Evolutionary conservation across 768 basidiomycete genomes (phyloP).

Genomic region (Trametes sanguinea): DNA sequence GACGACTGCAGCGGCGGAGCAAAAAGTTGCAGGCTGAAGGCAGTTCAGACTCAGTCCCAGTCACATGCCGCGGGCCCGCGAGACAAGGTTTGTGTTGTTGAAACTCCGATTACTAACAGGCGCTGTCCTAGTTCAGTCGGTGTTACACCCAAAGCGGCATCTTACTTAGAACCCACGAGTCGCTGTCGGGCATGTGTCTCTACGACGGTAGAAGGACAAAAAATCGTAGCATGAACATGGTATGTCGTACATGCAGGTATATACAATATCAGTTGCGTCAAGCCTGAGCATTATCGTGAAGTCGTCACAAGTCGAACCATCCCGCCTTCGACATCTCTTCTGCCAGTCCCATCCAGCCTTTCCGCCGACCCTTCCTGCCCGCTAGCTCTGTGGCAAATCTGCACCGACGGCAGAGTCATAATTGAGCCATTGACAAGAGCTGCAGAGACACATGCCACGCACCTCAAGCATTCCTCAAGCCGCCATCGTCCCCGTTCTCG

Average conservation of each 20-base stretch:
- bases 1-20: constrained; percentile 11
- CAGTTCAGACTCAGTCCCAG: constrained; percentile 16
- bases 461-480: constrained; percentile 82
- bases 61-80: not conserved
- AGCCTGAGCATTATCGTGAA: too few species aligned
- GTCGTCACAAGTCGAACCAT: constrained; percentile 57
- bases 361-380: constrained; percentile 67
- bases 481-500: constrained; percentile 59
- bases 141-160: too few species aligned
- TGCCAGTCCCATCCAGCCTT: constrained; percentile 67
- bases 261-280: too few species aligned
- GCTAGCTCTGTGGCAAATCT: constrained; percentile 87
- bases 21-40: constrained; percentile 13
- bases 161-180: too few species aligned
- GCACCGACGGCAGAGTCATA: not conserved
- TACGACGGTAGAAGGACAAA: not conserved
- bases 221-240: too few species aligned
- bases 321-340: constrained; percentile 74
- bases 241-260: too few species aligned
- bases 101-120: constrained; percentile 4
- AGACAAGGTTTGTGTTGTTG: constrained; percentile 5
- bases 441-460: constrained; percentile 16
- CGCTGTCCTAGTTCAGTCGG: not conserved
- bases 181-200: too few species aligned
- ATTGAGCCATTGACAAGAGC: not conserved